phyloP scores from a whole-genome alignment of 2,329 filamentous ascomycete genomes.

The Pseudopyricularia cyperi region DNA sequence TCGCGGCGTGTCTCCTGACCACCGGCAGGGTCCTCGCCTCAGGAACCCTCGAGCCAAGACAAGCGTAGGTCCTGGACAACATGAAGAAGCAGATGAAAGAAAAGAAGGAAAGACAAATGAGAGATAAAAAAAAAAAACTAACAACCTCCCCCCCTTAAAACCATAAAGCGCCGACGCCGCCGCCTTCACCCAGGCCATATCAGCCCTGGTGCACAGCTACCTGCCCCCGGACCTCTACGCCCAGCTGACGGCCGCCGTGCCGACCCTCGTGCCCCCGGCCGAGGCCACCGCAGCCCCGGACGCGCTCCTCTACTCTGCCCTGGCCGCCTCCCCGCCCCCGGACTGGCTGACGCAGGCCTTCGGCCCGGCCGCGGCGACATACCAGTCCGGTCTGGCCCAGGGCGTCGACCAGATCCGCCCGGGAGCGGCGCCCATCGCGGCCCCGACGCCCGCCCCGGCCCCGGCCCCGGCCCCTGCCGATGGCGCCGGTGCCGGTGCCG shows the following conservation, averaged over 20 bases:
- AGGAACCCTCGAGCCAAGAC: neutral
- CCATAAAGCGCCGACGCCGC: neutral
- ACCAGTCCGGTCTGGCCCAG: constrained; percentile 3
- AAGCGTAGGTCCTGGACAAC: neutral
- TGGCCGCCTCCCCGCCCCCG: constrained; percentile 12
- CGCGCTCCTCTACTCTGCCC: constrained; percentile 11
- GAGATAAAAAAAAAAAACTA: neutral
- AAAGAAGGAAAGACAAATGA: neutral
- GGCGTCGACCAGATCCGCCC: constrained; percentile 4
- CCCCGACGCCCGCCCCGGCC: no score
- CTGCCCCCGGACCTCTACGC: constrained; percentile 13
- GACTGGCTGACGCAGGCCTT: constrained; percentile 8
- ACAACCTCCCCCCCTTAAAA: neutral
- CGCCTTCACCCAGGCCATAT: constrained; percentile 12
- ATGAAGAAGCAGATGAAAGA: neutral
- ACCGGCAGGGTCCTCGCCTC: neutral
- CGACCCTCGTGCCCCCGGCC: constrained; percentile 7
- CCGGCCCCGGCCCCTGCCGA: no score
- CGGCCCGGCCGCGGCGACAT: constrained; percentile 4
- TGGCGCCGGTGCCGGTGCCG: no score
- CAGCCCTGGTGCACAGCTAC: constrained; percentile 15
- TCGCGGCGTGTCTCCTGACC: neutral
- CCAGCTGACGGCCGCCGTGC: constrained; percentile 12
- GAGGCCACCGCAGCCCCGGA: constrained; percentile 13
- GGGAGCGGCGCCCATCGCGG: neutral